Evolutionary conservation across 1,139 yeast species (phyloP).

Genomic region (Geotrichum siamense): DNA sequence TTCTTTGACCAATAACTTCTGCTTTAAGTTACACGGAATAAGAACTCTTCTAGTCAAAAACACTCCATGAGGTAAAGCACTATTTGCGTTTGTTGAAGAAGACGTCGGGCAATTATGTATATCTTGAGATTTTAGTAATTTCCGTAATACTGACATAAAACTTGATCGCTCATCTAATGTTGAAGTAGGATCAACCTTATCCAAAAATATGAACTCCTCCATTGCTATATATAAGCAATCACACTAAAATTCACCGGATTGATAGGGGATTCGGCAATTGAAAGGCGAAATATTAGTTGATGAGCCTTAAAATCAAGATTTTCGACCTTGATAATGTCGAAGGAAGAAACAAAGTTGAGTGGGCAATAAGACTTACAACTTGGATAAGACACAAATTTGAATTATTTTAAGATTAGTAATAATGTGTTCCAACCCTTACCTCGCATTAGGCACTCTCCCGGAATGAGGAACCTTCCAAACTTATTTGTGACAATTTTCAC

Average conservation of each 20-base stretch:
- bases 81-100: not conserved
- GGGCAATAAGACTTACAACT: too few species aligned
- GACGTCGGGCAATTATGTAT: not conserved
- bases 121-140: slow-evolving; percentile 3
- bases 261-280: too few species aligned
- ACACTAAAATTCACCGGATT: not conserved
- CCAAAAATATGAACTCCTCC: not conserved
- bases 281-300: too few species aligned
- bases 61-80: slow-evolving; percentile 19
- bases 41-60: slow-evolving; percentile 22
- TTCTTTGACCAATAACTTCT: slow-evolving; percentile 19
- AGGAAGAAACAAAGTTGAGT: too few species aligned
- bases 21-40: slow-evolving; percentile 24
- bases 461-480: too few species aligned
- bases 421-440: too few species aligned
- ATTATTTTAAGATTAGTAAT: too few species aligned
- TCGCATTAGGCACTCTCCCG: too few species aligned
- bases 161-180: not conserved
- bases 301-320: too few species aligned
- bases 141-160: not conserved
- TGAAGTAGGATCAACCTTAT: not conserved
- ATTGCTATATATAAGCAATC: not conserved
- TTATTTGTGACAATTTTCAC: too few species aligned
- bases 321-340: too few species aligned
- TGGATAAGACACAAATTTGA: too few species aligned